Conservation (phyloP, 208 protist species). For the Leishmania martiniquensis region DNA sequence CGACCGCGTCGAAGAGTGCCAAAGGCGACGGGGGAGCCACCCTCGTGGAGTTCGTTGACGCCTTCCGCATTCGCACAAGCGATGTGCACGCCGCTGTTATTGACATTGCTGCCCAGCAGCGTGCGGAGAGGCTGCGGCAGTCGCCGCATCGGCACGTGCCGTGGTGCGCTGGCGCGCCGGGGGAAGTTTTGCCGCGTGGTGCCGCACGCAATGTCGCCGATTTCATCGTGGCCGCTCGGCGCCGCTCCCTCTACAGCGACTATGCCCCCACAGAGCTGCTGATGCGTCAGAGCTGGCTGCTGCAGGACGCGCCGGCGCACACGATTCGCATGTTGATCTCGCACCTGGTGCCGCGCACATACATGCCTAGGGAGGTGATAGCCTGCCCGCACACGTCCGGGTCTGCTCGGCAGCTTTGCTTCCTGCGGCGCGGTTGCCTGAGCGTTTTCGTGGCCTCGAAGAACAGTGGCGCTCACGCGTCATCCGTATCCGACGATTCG, state of each 20-base stretch:
- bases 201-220: constrained; percentile 28
- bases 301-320: constrained; percentile 78
- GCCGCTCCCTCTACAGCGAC: constrained; percentile 52
- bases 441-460: constrained; percentile 52
- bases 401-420: constrained; percentile 67
- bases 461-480: background rate
- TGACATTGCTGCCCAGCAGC: constrained; percentile 32
- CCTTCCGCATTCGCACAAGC: constrained; percentile 61
- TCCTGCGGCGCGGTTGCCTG: constrained; percentile 73
- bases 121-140: constrained; percentile 14
- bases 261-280: constrained; percentile 78
- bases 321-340: constrained; percentile 79
- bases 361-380: constrained; percentile 79
- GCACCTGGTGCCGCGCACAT: constrained; percentile 64
- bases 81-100: constrained; percentile 76
- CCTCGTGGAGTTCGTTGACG: constrained; percentile 43
- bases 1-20: background rate
- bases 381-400: constrained; percentile 63
- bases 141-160: constrained; percentile 12
- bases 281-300: constrained; percentile 89
- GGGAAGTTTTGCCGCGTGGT: constrained; percentile 20
- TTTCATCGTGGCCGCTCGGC: constrained; percentile 67
- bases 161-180: constrained; percentile 27
- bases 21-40: constrained; percentile 9
- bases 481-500: background rate